Conservation (phyloP, 169 alveolate genomes). For the Plasmodium cynomolgi region DNA sequence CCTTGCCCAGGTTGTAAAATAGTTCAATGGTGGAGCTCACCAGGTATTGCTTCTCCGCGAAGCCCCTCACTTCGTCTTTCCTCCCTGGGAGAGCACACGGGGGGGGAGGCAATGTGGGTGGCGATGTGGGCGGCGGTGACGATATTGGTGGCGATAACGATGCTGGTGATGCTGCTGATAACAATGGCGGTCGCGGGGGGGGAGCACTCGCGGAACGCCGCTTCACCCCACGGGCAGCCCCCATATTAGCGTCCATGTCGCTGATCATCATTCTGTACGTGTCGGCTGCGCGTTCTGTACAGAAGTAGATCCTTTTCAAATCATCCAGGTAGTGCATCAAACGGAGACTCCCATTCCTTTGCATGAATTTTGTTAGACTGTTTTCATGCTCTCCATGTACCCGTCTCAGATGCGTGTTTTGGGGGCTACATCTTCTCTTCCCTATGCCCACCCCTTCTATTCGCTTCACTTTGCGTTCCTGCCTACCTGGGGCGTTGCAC, state of each 20-base stretch:
- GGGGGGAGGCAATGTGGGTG: too few relatives aligned
- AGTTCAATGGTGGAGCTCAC: conserved; percentile 24
- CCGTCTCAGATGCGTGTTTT: background rate
- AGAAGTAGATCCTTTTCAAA: background rate
- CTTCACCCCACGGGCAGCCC: background rate
- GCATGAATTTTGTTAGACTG: background rate
- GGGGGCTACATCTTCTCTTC: background rate
- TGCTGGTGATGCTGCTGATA: background rate
- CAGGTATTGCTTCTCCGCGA: background rate
- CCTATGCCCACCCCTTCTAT: background rate
- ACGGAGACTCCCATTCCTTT: background rate
- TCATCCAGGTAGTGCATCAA: background rate
- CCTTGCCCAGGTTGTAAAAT: conserved; percentile 32
- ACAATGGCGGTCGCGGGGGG: background rate
- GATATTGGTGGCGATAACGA: too few relatives aligned
- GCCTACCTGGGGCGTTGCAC: background rate
- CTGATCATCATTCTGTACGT: background rate
- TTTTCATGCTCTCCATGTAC: background rate
- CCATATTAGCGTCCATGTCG: background rate
- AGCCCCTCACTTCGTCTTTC: background rate
- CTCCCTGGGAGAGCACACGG: background rate
- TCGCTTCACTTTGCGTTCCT: background rate
- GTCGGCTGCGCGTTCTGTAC: background rate
- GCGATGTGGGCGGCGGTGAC: too few relatives aligned
- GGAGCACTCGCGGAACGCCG: background rate